Conservation (phyloP, 1,139 yeast genomes). For the Pneumocystis carinii region DNA sequence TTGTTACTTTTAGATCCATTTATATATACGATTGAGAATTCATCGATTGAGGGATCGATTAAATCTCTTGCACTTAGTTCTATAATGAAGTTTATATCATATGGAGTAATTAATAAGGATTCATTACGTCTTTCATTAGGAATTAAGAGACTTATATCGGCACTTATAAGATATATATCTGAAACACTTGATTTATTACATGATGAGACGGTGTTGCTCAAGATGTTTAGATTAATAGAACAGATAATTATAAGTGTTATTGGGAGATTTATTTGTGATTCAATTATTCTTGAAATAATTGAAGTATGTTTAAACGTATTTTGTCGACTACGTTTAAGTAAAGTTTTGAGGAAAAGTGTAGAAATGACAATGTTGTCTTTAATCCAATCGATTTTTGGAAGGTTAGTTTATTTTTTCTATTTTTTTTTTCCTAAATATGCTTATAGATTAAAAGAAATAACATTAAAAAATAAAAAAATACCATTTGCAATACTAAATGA, state of each 20-base stretch:
- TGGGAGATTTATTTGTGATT: constrained; percentile 56
- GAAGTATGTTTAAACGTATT: constrained; percentile 88
- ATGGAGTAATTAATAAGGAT: constrained; percentile 35
- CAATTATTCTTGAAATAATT: constrained; percentile 72
- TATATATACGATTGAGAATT: constrained; percentile 67
- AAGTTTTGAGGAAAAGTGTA: constrained; percentile 75
- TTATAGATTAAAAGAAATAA: background rate
- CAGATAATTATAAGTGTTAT: constrained; percentile 49
- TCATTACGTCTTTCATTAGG: constrained; percentile 36
- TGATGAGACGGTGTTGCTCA: constrained; percentile 80
- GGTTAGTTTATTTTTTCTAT: constrained; percentile 36
- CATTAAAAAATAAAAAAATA: background rate
- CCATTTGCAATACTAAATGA: background rate
- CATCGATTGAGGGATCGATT: constrained; percentile 71
- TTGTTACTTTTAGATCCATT: constrained; percentile 74
- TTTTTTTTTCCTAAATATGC: constrained; percentile 25
- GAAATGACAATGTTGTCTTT: constrained; percentile 68
- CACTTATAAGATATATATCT: constrained; percentile 85
- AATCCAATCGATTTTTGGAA: constrained; percentile 52
- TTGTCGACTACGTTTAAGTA: constrained; percentile 82
- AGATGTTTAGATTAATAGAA: constrained; percentile 65
- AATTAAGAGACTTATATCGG: constrained; percentile 48
- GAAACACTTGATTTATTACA: constrained; percentile 89
- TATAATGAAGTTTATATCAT: constrained; percentile 52
- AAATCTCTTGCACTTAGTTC: constrained; percentile 73